A percentile compares a stretch with the other conserved stretches of the same genome.
Conservation (phyloP, 2,329 filamentous ascomycete genomes). For the Fusarium sambucinum region DNA sequence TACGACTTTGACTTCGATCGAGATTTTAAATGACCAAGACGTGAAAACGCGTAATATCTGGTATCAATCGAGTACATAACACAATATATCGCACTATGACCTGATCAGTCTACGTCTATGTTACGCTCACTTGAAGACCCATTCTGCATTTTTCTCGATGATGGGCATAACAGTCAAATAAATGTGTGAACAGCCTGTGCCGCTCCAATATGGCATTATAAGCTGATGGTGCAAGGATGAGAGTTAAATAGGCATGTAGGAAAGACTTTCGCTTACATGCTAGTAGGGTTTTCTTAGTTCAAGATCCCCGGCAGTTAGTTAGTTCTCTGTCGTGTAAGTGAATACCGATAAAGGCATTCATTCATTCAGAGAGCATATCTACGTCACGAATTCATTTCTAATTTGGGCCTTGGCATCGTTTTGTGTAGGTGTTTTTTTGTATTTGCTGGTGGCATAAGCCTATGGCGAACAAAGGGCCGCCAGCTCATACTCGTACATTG, state of each 20-base stretch:
- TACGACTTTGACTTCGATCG: not conserved
- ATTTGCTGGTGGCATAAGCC: not conserved
- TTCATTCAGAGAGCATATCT: not conserved
- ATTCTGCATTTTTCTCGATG: too few relatives aligned
- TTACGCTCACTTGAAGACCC: not conserved
- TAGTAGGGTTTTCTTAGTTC: not conserved
- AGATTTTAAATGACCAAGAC: not conserved
- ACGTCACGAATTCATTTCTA: not conserved
- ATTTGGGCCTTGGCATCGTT: not conserved
- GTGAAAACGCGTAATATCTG: not conserved
- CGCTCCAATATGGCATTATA: not conserved
- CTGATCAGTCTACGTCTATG: not conserved
- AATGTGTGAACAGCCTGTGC: not conserved
- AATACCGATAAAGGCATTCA: not conserved
- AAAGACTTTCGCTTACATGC: slow-evolving; percentile 1
- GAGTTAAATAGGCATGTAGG: not conserved
- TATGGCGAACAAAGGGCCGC: not conserved
- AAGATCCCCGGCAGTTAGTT: not conserved
- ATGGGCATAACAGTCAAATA: too few relatives aligned
- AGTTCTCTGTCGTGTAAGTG: not conserved
- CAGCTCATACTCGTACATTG: not conserved
- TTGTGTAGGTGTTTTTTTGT: not conserved
- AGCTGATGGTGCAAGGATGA: not conserved
- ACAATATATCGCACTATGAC: not conserved
- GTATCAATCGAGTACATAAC: not conserved